These are phyloP conservation scores for Ochetophila trinervis DNA, from an alignment of 306 rosid species.

Conservation along the genomic window DNA sequence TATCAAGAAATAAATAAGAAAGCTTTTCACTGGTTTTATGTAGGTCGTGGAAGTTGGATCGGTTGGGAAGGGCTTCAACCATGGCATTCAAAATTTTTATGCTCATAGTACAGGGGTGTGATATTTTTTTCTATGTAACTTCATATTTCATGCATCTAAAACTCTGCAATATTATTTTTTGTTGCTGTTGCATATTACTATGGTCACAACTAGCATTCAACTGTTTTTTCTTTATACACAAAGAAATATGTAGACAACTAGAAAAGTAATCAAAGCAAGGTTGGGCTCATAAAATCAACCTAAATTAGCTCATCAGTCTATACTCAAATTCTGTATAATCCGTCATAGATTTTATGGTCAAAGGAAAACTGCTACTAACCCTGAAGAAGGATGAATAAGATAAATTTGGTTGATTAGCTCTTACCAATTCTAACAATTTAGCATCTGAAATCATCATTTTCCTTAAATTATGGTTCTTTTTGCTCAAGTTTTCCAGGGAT, in stretches of 20 bases:
- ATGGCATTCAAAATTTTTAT: slow-evolving; percentile 50
- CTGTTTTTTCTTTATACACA: too few relatives aligned
- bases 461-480: neutral
- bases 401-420: neutral
- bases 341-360: neutral
- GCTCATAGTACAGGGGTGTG: slow-evolving; percentile 83
- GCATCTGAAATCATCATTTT: neutral
- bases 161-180: neutral
- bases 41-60: slow-evolving; percentile 86
- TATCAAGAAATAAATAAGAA: slow-evolving; percentile 7
- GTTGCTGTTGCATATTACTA: neutral
- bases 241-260: too few relatives aligned
- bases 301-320: too few relatives aligned
- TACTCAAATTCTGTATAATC: too few relatives aligned
- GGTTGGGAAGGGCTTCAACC: slow-evolving; percentile 69
- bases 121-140: neutral
- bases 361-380: too few relatives aligned
- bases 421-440: neutral
- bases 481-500: neutral
- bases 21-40: slow-evolving; percentile 14
- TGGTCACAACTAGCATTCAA: too few relatives aligned
- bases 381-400: too few relatives aligned
- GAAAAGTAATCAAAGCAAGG: too few relatives aligned
- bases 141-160: neutral
- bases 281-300: too few relatives aligned